Evolutionary conservation across 2,329 filamentous ascomycete genomes (phyloP), one percentile per base, ranked within the genome.

Genomic region (Fusarium subtropicale): DNA sequence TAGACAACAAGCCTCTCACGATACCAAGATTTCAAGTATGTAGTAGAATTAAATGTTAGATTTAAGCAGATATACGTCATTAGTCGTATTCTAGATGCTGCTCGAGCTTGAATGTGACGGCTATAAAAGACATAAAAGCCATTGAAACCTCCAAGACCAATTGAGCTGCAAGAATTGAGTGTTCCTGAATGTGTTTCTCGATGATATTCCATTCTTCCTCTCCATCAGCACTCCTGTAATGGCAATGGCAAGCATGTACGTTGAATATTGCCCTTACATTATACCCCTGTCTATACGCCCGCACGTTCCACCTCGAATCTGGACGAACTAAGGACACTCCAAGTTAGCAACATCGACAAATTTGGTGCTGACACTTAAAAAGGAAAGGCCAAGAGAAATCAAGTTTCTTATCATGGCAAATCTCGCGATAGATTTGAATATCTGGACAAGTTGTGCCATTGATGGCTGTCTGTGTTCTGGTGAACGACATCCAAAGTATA

Each of bases 271-370:
- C 51, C 47, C 28, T 42, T 52, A 57, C n/a, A 39, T 45, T 7
- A 30, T 36, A 63, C 33, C 62, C 54, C 47, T 65, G 62, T 60
- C 54, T 31, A 65, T 44, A 39, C 24, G 42, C 59, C 54, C 34
- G 46, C 60, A 46, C 46, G 61, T 59, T 60, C 62, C 62, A 65
- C 60, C 52, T 60, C 39, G 47, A 39, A 63, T 60, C 15, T 39
- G 30, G 42, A 47, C 44, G 42, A 65, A 65, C 62, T 65, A 65
- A 52, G 34, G 18, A 51, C 47, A 52, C 44, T 52, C 48, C 20
- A 41, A 52, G 48, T 30, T 52, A 52, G 60, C 60, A 65, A 66
- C 47, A 65, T 61, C 46, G 60, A 31, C 36, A 44, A 53, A 58
- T 56, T 63, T 41, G 44, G 54, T 54, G 54, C 60, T 65, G 60